Percentiles rank a stretch among this genome's conserved stretches.
Evolutionary conservation across 2,329 filamentous ascomycete species (phyloP).

Genomic region (Taxawa tesnikishii): DNA sequence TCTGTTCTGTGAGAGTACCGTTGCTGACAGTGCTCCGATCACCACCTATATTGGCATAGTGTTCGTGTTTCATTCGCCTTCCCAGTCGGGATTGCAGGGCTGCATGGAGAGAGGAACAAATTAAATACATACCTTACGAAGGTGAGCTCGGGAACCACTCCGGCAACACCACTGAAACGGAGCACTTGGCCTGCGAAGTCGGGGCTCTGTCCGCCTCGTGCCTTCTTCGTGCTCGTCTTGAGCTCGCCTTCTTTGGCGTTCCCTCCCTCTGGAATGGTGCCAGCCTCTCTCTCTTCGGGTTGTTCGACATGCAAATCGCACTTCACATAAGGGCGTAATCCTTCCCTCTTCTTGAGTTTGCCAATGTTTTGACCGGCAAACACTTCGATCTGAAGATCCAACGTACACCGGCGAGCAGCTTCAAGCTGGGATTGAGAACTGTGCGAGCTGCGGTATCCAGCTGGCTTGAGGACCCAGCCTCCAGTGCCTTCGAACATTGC

Average conservation of each 20-base stretch:
- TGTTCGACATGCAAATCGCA: conserved; percentile 72
- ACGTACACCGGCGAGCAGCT: conserved; percentile 13
- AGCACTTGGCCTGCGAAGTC: conserved; percentile 33
- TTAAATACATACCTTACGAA: conserved; percentile 35
- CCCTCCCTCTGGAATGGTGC: conserved; percentile 31
- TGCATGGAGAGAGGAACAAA: too few relatives aligned
- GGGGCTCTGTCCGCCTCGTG: conserved; percentile 27
- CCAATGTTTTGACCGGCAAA: conserved; percentile 66
- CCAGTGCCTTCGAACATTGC: conserved; percentile 74
- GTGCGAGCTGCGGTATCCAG: conserved; percentile 47
- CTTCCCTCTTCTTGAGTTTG: conserved; percentile 37
- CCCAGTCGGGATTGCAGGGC: too few relatives aligned
- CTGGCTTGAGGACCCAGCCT: conserved; percentile 79
- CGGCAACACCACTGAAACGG: conserved; percentile 28
- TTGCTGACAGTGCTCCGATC: too few relatives aligned
- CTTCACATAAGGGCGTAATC: conserved; percentile 64
- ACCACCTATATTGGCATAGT: too few relatives aligned
- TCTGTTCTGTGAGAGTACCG: too few relatives aligned
- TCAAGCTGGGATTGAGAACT: conserved; percentile 6
- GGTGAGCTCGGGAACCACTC: conserved; percentile 32
- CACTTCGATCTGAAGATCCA: conserved; percentile 61
- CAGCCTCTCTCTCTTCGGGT: conserved; percentile 33
- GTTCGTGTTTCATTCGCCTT: too few relatives aligned
- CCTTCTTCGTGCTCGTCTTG: conserved; percentile 33
- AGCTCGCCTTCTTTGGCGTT: conserved; percentile 41